Evolutionary conservation across 1,139 yeast species (phyloP), one percentile per base, ranked within the genome.

Genomic region (Kazachstania sp.): DNA sequence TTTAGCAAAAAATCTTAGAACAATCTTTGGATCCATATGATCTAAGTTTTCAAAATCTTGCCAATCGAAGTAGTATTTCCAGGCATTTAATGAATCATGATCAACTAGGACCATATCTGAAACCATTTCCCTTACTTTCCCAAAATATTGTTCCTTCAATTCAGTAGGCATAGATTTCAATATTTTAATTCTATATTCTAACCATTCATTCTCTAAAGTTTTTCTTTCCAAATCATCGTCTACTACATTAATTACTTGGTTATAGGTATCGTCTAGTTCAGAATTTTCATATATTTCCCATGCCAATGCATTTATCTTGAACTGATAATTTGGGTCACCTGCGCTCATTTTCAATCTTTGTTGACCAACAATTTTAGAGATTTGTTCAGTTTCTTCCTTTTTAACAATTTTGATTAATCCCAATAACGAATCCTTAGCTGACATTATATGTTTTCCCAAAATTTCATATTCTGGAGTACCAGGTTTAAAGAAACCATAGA

Each of bases 51-150:
- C 63, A 8, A 73, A 74, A 61, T 92, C 96, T 34, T 68, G 55
- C 83, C 92, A 84, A 57, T 92, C 95, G 55, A 88, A 78, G 56
- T 79, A 79, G 13, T 83, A 61, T 44, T 75, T 72, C 95, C 96
- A 92, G 1, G 92, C 87, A 37, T 77, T 69, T 29, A 75, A 68
- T 26, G 81, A 79, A 0, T 74, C 72, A 15, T 81, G 77, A 38
- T 77, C 75, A 13, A 92, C 78, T 28, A 83, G 67, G 3, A 88
- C 79, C 81, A 90, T 78, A 37, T 84, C 95, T 19, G 79, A 83
- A 1, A 81, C 78, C 73, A 79, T 72, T 12, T 76, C 78, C 45
- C 69, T 69, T 3, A 87, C 69, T 39, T 76, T 73, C 2, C 55
- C 55, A n/a, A 68, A 66, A 44, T 74, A 62, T 3, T 49, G 50